Evolutionary conservation across 306 rosid species (phyloP), one percentile per base, ranked within the genome.

Genomic region (Inga oerstediana): DNA sequence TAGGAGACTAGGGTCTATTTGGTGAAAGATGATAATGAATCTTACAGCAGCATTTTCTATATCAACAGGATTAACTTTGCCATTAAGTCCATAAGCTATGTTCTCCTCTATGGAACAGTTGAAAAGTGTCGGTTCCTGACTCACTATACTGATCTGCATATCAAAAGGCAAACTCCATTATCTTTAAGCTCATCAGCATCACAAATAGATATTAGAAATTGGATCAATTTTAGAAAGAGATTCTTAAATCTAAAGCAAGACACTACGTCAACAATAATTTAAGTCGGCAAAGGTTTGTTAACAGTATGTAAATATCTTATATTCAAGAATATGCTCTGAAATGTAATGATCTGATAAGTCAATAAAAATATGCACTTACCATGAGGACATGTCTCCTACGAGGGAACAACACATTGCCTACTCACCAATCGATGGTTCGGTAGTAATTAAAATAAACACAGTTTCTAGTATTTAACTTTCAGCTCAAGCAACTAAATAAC

Each of bases 71-170:
- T 87, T 58, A 58, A 88, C 88, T 88, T 89, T 91, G 80, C 97
- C 95, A 32, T 90, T 89, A 64, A 90, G 72, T 20, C 97, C 97
- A 77, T 91, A 93, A 35, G 97, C 95, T 83, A 91, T 93, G 86
- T 93, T 93, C 85, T 93, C 95, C 87, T 89, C 94, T 67, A 93
- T 88, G 74, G 94, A 93, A 86, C 93, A 90, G 85, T 91, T 93
- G 91, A 93, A 91, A 71, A 91, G 94, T 52, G 80, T 80, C 37
- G 98, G 96, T 86, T 91, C 98, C 86, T 93, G 96, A 80, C 96
- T 93, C 83, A 91, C 96, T 64, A 89, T 93, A 76, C 97, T 93
- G 59, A 93, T 88, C 97, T 93, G 91, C 74, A 87, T 74, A 79
- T 61, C n/a, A 76, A 62, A 4, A 32, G 66, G 72, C 11, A 83